Evolutionary conservation across 2,329 filamentous ascomycete species (phyloP).

Genomic region (Emergomyces africanus): DNA sequence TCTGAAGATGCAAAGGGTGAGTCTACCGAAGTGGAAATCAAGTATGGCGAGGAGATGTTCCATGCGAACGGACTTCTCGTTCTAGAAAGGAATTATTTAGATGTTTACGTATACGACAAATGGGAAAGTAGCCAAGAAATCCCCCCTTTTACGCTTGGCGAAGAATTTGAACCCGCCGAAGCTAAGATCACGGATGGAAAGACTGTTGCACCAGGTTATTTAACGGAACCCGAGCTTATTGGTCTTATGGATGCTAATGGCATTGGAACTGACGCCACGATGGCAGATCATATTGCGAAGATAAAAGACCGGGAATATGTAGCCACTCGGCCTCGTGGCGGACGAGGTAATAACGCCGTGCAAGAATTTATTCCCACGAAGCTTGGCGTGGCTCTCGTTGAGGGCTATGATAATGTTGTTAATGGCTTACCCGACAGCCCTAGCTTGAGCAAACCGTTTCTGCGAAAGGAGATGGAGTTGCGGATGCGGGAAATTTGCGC

Average conservation of each 20-base stretch:
- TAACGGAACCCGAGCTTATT: conserved; percentile 93
- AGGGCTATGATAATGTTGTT: conserved; percentile 90
- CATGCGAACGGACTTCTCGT: conserved; percentile 73
- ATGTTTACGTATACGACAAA: conserved; percentile 92
- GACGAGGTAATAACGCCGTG: conserved; percentile 36
- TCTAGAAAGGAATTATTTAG: conserved; percentile 79
- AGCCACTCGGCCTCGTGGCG: conserved; percentile 44
- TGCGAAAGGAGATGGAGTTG: conserved; percentile 94
- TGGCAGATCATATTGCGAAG: conserved; percentile 96
- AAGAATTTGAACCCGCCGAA: conserved; percentile 76
- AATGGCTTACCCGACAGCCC: conserved; percentile 53
- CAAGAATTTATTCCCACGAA: conserved; percentile 89
- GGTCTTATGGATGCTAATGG: conserved; percentile 97
- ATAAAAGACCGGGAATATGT: conserved; percentile 88
- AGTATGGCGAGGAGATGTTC: conserved; percentile 74
- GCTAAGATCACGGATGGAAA: conserved; percentile 85
- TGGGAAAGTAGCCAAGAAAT: conserved; percentile 83
- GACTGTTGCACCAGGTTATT: conserved; percentile 68
- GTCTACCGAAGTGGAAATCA: conserved; percentile 70
- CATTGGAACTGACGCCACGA: conserved; percentile 95
- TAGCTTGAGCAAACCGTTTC: conserved; percentile 86
- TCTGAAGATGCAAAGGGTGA: conserved; percentile 85
- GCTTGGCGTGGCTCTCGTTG: conserved; percentile 78
- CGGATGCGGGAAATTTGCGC: conserved; percentile 97
- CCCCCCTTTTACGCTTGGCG: conserved; percentile 65